These are phyloP conservation scores for Kluyveromyces nonfermentans DNA, from an alignment of 805 yeast genomes.

Conservation along the genomic window DNA sequence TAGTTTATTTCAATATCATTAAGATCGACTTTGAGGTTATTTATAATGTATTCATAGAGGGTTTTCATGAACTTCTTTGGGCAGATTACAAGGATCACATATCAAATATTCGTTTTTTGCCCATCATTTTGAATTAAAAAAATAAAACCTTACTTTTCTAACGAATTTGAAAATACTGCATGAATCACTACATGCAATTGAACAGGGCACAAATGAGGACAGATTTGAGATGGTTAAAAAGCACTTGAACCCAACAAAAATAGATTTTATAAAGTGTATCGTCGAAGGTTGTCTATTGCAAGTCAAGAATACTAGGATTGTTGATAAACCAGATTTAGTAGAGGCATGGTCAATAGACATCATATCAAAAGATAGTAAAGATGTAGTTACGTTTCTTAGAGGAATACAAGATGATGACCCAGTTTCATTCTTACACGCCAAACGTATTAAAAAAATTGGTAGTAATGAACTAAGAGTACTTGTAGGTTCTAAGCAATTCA, in stretches of 20 bases:
- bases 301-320: constrained; percentile 24
- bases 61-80: background rate
- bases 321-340: constrained; percentile 20
- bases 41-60: background rate
- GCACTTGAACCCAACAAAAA: constrained; percentile 25
- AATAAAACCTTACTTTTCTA: too few relatives aligned
- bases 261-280: constrained; percentile 39
- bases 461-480: constrained; percentile 25
- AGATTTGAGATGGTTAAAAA: constrained; percentile 30
- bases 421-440: constrained; percentile 32
- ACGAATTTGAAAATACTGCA: background rate
- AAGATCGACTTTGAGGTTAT: background rate
- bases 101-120: too few relatives aligned
- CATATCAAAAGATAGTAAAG: constrained; percentile 29
- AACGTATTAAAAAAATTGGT: constrained; percentile 40
- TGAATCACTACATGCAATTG: too few relatives aligned
- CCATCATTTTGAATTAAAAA: too few relatives aligned
- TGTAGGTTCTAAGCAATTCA: constrained; percentile 36
- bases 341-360: constrained; percentile 43
- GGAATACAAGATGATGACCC: constrained; percentile 22
- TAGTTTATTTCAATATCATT: background rate
- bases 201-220: background rate
- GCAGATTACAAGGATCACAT: background rate
- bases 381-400: constrained; percentile 21
- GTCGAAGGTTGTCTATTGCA: constrained; percentile 40